Evolutionary conservation across 129 eudicot genomes (phyloP).

Genomic region (Arctium minus): DNA sequence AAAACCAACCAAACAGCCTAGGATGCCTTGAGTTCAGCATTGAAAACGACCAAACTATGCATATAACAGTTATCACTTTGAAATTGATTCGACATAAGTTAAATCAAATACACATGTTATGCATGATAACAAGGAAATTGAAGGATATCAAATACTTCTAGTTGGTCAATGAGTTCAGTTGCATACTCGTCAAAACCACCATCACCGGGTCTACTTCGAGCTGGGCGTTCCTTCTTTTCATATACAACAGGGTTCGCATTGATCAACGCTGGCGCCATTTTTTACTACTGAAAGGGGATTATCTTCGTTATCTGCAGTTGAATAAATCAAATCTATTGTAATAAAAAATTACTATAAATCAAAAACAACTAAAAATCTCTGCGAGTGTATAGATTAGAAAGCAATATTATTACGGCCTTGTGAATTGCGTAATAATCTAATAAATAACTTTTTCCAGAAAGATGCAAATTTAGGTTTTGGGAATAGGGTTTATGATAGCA

Average conservation of each 20-base stretch:
- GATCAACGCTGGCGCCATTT: conserved; percentile 68
- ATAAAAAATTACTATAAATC: neutral
- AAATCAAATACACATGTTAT: neutral
- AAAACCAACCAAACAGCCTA: too few species aligned
- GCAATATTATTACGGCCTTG: neutral
- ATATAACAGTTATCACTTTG: neutral
- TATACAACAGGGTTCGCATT: conserved; percentile 81
- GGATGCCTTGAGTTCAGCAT: neutral
- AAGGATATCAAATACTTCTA: conserved; percentile 94
- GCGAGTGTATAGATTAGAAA: too few species aligned
- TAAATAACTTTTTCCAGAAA: too few species aligned
- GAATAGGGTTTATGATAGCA: neutral
- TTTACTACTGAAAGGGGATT: neutral
- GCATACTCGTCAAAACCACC: conserved; percentile 58
- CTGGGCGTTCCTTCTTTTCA: conserved; percentile 75
- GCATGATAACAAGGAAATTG: neutral
- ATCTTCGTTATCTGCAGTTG: conserved; percentile 9
- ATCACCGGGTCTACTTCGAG: conserved; percentile 42
- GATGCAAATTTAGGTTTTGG: neutral
- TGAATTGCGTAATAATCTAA: neutral
- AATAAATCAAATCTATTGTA: neutral
- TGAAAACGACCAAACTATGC: neutral
- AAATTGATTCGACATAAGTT: neutral
- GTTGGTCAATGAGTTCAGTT: conserved; percentile 67
- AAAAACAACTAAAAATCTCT: neutral